Percentiles rank a stretch among this genome's conserved stretches.
Conservation (phyloP, 2,329 filamentous ascomycete species). For the Aspergillus transmontanensis region DNA sequence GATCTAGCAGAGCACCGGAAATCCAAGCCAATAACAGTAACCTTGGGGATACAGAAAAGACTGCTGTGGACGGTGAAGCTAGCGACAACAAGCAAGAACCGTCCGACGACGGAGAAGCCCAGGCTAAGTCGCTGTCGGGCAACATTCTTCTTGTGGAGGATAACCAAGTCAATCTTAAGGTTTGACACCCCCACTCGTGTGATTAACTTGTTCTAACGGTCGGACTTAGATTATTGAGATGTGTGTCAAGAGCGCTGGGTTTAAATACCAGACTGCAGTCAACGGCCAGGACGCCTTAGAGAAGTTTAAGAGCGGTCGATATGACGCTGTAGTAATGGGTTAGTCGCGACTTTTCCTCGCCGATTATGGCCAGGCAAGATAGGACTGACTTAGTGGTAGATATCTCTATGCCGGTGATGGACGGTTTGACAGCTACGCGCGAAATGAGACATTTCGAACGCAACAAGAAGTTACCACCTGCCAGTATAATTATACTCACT, state of each 20-base stretch:
- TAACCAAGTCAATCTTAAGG: conserved; percentile 42
- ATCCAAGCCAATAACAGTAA: not conserved
- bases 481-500: conserved; percentile 29
- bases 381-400: conserved; percentile 19
- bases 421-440: conserved; percentile 32
- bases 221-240: conserved; percentile 17
- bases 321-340: conserved; percentile 26
- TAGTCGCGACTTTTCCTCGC: not conserved
- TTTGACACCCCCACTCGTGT: conserved; percentile 8
- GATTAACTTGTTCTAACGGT: not conserved
- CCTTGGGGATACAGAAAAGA: not conserved
- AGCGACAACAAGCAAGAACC: not conserved
- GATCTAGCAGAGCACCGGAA: not conserved
- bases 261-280: conserved; percentile 17
- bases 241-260: conserved; percentile 17
- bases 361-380: too few relatives aligned
- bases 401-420: conserved; percentile 39
- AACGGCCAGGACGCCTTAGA: conserved; percentile 23
- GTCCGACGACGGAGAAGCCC: not conserved
- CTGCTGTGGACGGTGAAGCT: not conserved
- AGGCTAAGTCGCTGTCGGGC: not conserved
- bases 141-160: conserved; percentile 39
- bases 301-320: conserved; percentile 13
- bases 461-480: conserved; percentile 3
- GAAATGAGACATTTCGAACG: conserved; percentile 31